Evolutionary conservation across 495 filamentous ascomycete genomes (phyloP).

Genomic region (Astrocystis sublimbata): DNA sequence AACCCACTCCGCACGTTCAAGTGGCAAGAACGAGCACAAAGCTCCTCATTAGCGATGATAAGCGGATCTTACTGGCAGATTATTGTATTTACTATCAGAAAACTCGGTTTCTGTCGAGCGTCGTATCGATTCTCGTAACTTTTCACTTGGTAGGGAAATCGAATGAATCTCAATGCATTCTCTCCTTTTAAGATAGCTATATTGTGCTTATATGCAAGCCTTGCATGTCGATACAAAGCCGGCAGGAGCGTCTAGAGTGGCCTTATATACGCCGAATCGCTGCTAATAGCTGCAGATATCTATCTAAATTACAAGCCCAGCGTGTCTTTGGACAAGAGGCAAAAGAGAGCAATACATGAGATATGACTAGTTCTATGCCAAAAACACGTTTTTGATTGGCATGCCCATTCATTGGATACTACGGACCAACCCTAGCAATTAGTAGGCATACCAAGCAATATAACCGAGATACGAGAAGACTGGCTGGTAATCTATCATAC

Average conservation of each 20-base stretch:
- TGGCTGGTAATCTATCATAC: not conserved
- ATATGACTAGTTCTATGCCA: not conserved
- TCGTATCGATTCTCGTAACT: conserved; percentile 25
- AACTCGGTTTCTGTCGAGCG: conserved; percentile 23
- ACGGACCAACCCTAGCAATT: not conserved
- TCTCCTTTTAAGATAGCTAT: conserved; percentile 36
- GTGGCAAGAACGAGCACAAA: conserved; percentile 73
- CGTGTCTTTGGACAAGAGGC: conserved; percentile 13
- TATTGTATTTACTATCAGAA: conserved; percentile 38
- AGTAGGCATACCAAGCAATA: not conserved
- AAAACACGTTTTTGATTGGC: not conserved
- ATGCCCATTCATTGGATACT: not conserved
- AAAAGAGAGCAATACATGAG: not conserved
- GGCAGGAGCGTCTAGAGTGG: conserved; percentile 41
- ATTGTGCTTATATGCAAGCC: conserved; percentile 43
- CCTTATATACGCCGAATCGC: conserved; percentile 31
- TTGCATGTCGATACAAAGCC: conserved; percentile 46
- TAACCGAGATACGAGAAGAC: not conserved
- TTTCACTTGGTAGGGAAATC: conserved; percentile 24
- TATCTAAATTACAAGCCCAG: conserved; percentile 35
- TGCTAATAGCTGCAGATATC: conserved; percentile 28
- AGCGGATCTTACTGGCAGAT: conserved; percentile 29
- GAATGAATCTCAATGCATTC: conserved; percentile 41
- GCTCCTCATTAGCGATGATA: conserved; percentile 29
- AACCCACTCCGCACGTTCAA: conserved; percentile 39